Evolutionary conservation across 108 stramenopile species (phyloP).

Genomic region (Nitzschia palea): DNA sequence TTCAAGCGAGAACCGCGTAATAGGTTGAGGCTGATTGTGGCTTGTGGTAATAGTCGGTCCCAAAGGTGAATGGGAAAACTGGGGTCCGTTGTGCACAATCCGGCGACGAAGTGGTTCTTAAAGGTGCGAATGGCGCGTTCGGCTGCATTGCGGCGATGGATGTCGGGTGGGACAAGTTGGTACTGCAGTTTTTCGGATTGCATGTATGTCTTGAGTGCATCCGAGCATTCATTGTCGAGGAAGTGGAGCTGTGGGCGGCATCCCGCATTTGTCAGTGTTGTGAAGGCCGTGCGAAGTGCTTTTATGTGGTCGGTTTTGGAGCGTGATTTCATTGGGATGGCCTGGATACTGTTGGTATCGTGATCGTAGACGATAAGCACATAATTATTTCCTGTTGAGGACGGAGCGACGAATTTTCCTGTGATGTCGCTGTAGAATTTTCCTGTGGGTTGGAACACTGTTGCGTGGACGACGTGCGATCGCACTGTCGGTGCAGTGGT

Average conservation of each 20-base stretch:
- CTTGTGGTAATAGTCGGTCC: conserved; percentile 42
- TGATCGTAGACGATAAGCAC: conserved; percentile 31
- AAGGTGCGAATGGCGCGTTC: conserved; percentile 54
- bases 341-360: conserved; percentile 37
- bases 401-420: too few relatives aligned
- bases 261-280: background rate
- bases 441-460: conserved; percentile 23
- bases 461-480: conserved; percentile 2
- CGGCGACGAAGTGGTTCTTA: conserved; percentile 50
- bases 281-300: conserved; percentile 15
- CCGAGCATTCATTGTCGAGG: conserved; percentile 21
- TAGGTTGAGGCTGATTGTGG: conserved; percentile 39
- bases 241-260: conserved; percentile 17
- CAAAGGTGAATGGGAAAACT: conserved; percentile 40
- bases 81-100: conserved; percentile 22
- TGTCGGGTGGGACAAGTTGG: conserved; percentile 33
- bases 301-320: conserved; percentile 5
- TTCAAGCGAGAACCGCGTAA: conserved; percentile 36
- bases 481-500: too few relatives aligned
- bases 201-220: conserved; percentile 17
- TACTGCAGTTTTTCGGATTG: conserved; percentile 16
- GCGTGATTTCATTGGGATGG: conserved; percentile 4
- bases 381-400: too few relatives aligned
- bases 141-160: conserved; percentile 39
- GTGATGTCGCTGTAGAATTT: conserved; percentile 33